Base-by-base conservation (phyloP, 331 rosid species). In the Cydonia oblonga region DNA sequence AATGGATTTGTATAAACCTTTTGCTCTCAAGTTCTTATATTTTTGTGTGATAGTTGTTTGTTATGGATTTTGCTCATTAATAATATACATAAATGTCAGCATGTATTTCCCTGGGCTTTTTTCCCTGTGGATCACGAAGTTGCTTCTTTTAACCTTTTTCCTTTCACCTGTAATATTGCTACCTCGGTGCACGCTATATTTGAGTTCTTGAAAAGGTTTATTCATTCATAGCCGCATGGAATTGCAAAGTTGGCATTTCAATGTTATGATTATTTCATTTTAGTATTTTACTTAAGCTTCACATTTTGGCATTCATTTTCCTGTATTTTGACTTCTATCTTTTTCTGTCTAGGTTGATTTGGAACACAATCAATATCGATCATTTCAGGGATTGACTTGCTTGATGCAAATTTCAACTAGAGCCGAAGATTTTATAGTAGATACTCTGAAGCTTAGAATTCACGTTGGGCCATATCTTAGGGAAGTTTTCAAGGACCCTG, bases 361-460 rank as follows among this genome's bases (percentile, higher is more conserved):
- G 90, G 98, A 93, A 76, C 98, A 95, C 81, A 95, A 95, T 83
- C 98, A 95, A 38, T 95, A 91, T 82, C 93, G 99, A 65, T 88
- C 99, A 28, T 95, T 95, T 78, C 99, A 95, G 88, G 99, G 99
- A 71, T 76, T 95, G 86, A 95, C 99, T 35, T 91, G 99, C 86
- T 85, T 95, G 90, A 95, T 95, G 90, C 99, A 95, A 86, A 91
- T 95, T 61, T 95, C 99, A 52, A 95, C 97, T 57, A 87, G 99
- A 83, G 84, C 93, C 9, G 99, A 91, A 80, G 99, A 95, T 91
- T 95, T 89, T 87, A 51, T 95, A 22, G 84, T 95, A 5, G 99
- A 95, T 83, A 92, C 99, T 74, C 40, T 95, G 76, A 95, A 89
- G 89, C 93, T 95, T 62, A 87, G 75, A 22, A 66, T 76, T 81